These are phyloP conservation scores for Phalaenopsis aphrodite DNA, from an alignment of 106 monocot genomes.

Conservation along the genomic window DNA sequence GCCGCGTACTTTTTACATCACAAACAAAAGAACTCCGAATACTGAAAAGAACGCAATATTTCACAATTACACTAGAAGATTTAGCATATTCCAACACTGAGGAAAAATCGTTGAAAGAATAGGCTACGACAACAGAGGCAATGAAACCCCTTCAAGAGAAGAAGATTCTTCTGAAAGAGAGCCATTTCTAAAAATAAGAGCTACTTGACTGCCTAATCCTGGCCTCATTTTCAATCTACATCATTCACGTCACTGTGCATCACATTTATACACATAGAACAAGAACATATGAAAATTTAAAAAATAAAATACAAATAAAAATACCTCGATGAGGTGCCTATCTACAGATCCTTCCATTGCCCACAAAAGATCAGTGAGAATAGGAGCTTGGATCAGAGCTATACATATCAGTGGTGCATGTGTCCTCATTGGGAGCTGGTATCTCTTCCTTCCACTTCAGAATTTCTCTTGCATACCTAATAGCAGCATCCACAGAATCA, in stretches of 20 bases:
- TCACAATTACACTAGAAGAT: too few species aligned
- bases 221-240: background rate
- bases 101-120: too few species aligned
- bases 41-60: too few species aligned
- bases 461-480: constrained; percentile 73
- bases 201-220: background rate
- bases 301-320: background rate
- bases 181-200: too few species aligned
- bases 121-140: too few species aligned
- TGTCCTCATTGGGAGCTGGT: constrained; percentile 1
- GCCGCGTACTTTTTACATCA: too few species aligned
- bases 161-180: too few species aligned
- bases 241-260: background rate
- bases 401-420: constrained; percentile 17
- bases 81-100: too few species aligned
- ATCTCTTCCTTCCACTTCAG: constrained; percentile 85
- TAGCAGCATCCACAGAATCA: constrained; percentile 40
- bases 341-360: constrained; percentile 17
- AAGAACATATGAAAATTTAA: constrained; percentile 11
- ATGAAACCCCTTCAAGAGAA: too few species aligned
- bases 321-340: constrained; percentile 5
- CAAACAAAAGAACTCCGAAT: too few species aligned
- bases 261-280: constrained; percentile 1
- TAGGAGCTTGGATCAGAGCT: constrained; percentile 53
- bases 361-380: constrained; percentile 26